phyloP scores from a whole-genome alignment of 441 rosid genomes.

The Populus tomentosa region DNA sequence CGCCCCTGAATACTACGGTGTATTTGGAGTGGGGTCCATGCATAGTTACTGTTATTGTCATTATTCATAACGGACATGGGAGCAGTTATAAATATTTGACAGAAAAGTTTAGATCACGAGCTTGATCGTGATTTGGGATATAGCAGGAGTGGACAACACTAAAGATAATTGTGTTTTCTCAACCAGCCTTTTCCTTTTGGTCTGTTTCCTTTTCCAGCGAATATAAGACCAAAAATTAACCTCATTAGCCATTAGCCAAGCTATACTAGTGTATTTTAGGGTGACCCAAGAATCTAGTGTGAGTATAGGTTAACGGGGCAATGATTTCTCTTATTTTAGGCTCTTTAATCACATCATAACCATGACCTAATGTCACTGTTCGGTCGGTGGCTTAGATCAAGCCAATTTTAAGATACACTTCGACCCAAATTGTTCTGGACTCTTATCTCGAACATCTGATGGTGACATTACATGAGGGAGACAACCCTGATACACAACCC shows the following conservation, averaged over 20 bases:
- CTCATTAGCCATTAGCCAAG: neutral
- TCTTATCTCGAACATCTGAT: neutral
- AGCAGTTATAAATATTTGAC: conserved; percentile 12
- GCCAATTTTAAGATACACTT: neutral
- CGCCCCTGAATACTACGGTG: neutral
- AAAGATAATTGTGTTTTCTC: conserved; percentile 7
- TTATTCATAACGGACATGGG: conserved; percentile 8
- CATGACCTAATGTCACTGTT: neutral
- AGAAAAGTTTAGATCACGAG: neutral
- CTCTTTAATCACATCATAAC: neutral
- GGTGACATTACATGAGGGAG: neutral
- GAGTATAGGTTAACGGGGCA: neutral
- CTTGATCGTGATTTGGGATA: conserved; percentile 16
- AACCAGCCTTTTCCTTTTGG: conserved; percentile 22
- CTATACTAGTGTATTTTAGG: neutral
- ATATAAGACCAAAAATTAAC: neutral
- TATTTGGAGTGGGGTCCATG: neutral
- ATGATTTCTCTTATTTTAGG: neutral
- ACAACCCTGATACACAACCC: neutral
- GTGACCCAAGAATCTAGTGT: neutral
- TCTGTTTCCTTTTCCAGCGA: conserved; percentile 10
- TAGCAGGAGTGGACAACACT: neutral
- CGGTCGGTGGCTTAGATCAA: neutral
- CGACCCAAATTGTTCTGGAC: neutral
- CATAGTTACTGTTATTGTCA: neutral